Conservation (phyloP, 176 grass and related monocot genomes). For the Echinochloa phyllopogon region DNA sequence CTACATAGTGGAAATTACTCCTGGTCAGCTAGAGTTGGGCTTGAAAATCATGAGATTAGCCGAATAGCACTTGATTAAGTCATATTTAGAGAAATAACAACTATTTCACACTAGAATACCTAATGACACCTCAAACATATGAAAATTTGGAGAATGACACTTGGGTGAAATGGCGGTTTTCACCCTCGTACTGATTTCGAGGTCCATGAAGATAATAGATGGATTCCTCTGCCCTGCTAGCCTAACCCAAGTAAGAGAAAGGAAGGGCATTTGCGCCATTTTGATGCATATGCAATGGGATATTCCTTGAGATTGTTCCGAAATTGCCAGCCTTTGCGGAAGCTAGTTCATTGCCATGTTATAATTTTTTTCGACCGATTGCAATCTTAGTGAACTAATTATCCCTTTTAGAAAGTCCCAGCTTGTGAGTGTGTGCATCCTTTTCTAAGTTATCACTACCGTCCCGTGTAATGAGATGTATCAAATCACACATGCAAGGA, state of each 20-base stretch:
- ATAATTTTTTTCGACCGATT: not conserved
- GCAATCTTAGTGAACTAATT: not conserved
- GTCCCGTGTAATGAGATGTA: not conserved
- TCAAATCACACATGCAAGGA: not conserved
- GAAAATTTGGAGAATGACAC: not conserved
- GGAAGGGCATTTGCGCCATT: not conserved
- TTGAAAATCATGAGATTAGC: not conserved
- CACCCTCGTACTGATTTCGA: not conserved
- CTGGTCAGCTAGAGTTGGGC: not conserved
- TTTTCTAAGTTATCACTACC: not conserved
- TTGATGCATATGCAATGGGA: not conserved
- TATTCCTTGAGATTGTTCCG: not conserved
- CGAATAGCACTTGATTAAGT: not conserved
- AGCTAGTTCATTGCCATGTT: not conserved
- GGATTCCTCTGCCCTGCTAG: not conserved
- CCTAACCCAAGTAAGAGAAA: constrained; percentile 5
- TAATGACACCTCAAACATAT: not conserved
- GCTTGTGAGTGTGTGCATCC: not conserved
- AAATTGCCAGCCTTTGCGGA: not conserved
- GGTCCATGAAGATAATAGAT: constrained; percentile 8
- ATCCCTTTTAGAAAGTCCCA: not conserved
- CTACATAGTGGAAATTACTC: constrained; percentile 13
- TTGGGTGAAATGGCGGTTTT: not conserved
- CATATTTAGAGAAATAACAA: not conserved
- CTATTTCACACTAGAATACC: not conserved